These are phyloP conservation scores for Malus hybrid DNA, from an alignment of 331 rosid genomes.

Conservation along the genomic window DNA sequence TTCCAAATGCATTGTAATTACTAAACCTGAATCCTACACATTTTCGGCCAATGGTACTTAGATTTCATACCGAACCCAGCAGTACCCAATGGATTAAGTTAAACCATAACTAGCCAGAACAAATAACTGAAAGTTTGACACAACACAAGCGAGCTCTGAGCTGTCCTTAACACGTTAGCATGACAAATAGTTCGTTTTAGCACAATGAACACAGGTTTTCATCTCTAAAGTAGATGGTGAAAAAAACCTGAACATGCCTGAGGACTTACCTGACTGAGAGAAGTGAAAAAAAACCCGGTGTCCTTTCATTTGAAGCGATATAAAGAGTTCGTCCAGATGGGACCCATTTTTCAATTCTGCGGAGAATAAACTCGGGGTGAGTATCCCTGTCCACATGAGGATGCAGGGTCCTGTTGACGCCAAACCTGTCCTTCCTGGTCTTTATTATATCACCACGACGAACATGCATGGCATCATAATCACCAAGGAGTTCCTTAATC, in stretches of 20 bases:
- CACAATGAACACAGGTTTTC: neutral
- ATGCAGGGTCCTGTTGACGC: conserved; percentile 60
- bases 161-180: neutral
- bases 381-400: conserved; percentile 98
- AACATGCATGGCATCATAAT: conserved; percentile 87
- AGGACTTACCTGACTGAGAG: conserved; percentile 64
- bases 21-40: neutral
- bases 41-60: neutral
- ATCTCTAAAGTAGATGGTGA: neutral
- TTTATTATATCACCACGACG: conserved; percentile 97
- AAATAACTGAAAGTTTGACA: neutral
- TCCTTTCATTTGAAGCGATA: conserved; percentile 92
- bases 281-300: conserved; percentile 73
- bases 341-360: conserved; percentile 78
- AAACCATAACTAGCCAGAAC: neutral
- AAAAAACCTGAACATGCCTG: neutral
- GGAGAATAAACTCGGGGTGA: conserved; percentile 67
- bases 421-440: conserved; percentile 87
- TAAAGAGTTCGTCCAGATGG: conserved; percentile 71
- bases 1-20: neutral
- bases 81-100: neutral
- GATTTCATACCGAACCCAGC: neutral
- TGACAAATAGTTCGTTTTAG: neutral
- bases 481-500: conserved; percentile 53
- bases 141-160: too few species aligned